Evolutionary conservation across 441 rosid species (phyloP), one percentile per base, ranked within the genome.

Genomic region (Pelargonium fulgidum): DNA sequence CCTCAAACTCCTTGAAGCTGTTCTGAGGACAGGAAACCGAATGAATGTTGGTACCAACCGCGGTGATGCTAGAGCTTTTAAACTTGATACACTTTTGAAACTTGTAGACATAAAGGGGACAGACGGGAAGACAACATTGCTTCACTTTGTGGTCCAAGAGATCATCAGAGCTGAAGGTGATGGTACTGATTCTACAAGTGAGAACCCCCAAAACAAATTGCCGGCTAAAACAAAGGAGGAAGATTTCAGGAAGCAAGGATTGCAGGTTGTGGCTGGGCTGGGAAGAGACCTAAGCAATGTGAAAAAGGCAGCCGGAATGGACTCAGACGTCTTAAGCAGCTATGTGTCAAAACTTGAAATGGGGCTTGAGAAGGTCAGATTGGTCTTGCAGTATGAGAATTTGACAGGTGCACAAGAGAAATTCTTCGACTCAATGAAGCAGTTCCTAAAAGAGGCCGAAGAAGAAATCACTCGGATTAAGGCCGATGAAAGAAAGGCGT

Each of bases 11-110:
- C 93, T 94, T 13, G 96, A 94, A 75, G 99, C 99, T 73, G 97
- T 91, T 81, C 83, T 94, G 48, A 87, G 87, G 82, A 86, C 97
- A 14, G 99, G 97, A 65, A 94, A 94, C 75, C 77, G 97, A 71
- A 91, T 94, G 97, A 94, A 94, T 64, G 94, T 91, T 72, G 99
- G 97, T 68, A 94, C 99, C 16, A 91, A 90, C 68, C 97, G 99
- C 0, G 99, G 99, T 29, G 99, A 89, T 74, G 99, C 99, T 50
- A 90, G 79, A 83, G 84, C 97, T 68, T 94, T 94, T 75, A 94
- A 91, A 77, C 97, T 94, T 7, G 99, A 94, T 17, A 91, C 96
- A 7, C 97, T 94, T 64, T 68, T 94, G 67, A 94, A 94, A 82
- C 96, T 91, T n/a, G 97, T 87, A 47, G 99, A 94, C 80, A 81